A percentile compares a stretch with the other conserved stretches of the same genome.
Evolutionary conservation across 805 yeast genomes (phyloP).

Genomic region (Candida methanosorbosa): DNA sequence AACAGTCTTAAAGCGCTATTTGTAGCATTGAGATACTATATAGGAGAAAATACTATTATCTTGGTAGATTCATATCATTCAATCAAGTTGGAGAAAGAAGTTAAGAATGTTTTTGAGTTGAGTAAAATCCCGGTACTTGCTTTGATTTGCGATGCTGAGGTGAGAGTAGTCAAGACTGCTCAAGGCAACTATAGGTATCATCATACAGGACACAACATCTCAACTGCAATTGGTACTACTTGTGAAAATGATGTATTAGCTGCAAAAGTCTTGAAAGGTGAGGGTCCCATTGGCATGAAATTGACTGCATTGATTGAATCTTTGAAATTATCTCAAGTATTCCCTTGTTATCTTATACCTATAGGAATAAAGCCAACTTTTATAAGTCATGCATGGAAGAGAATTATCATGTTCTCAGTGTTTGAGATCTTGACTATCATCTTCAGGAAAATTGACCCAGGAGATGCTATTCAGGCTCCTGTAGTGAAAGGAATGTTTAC

Average conservation of each 20-base stretch:
- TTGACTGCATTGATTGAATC: constrained; percentile 11
- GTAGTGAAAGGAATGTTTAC: constrained; percentile 14
- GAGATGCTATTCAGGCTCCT: constrained; percentile 1
- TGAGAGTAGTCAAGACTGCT: constrained; percentile 7
- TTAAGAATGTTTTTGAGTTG: constrained; percentile 4
- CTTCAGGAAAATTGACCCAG: constrained; percentile 10
- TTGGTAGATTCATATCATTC: constrained; percentile 18
- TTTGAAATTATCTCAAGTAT: constrained; percentile 16
- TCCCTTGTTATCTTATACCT: constrained; percentile 17
- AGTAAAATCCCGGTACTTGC: constrained; percentile 11
- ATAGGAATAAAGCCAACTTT: constrained; percentile 18
- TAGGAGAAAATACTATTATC: constrained; percentile 13
- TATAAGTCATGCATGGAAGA: constrained; percentile 20
- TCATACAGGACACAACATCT: constrained; percentile 14
- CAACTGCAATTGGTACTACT: constrained; percentile 19
- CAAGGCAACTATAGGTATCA: constrained; percentile 6
- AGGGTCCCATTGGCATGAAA: constrained; percentile 10
- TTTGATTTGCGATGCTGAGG: constrained; percentile 17
- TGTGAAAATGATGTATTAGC: constrained; percentile 1
- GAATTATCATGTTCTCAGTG: constrained; percentile 16
- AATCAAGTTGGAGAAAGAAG: constrained; percentile 11
- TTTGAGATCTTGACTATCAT: constrained; percentile 14
- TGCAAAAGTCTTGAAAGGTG: constrained; percentile 11
- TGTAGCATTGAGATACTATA: constrained; percentile 2
- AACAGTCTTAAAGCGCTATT: constrained; percentile 5